These are phyloP conservation scores for Didymosphaeria variabile DNA, from an alignment of 2,329 filamentous ascomycete genomes.

Conservation along the genomic window DNA sequence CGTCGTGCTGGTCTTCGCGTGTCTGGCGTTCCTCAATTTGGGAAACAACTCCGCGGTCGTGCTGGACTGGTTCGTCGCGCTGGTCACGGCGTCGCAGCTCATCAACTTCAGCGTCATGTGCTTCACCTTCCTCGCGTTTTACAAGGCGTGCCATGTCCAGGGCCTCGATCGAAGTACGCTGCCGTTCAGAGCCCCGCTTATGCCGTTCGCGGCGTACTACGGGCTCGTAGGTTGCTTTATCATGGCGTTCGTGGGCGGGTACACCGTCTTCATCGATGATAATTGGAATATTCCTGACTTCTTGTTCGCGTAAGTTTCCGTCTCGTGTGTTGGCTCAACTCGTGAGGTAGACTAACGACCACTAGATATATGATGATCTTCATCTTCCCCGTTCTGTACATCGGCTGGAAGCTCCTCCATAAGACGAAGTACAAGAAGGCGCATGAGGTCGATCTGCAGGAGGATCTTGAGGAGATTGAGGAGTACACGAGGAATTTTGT, in stretches of 20 bases:
- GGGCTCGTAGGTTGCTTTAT: slow-evolving; percentile 69
- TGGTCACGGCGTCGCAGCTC: slow-evolving; percentile 75
- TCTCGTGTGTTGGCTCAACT: too few relatives aligned
- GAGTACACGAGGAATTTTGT: slow-evolving; percentile 72
- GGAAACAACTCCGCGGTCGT: slow-evolving; percentile 74
- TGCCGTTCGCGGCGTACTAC: slow-evolving; percentile 77
- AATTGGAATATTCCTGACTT: slow-evolving; percentile 76
- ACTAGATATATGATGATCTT: slow-evolving; percentile 73
- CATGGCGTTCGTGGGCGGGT: slow-evolving; percentile 80
- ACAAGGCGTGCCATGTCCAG: slow-evolving; percentile 73
- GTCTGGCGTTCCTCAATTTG: slow-evolving; percentile 79
- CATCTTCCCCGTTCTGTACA: slow-evolving; percentile 73
- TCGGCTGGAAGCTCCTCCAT: slow-evolving; percentile 76
- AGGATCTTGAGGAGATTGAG: slow-evolving; percentile 72
- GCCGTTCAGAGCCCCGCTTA: slow-evolving; percentile 74
- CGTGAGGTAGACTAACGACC: slow-evolving; percentile 16
- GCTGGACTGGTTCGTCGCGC: slow-evolving; percentile 76
- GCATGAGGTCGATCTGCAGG: slow-evolving; percentile 69
- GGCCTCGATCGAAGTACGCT: slow-evolving; percentile 72
- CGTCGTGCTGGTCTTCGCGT: slow-evolving; percentile 71
- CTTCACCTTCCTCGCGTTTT: slow-evolving; percentile 76
- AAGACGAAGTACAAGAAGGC: slow-evolving; percentile 66
- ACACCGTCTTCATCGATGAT: slow-evolving; percentile 75
- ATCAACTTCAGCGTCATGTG: slow-evolving; percentile 63
- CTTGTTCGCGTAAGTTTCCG: slow-evolving; percentile 69